Evolutionary conservation across 257 asterid genomes (phyloP).

Genomic region (Gentiana dahurica): DNA sequence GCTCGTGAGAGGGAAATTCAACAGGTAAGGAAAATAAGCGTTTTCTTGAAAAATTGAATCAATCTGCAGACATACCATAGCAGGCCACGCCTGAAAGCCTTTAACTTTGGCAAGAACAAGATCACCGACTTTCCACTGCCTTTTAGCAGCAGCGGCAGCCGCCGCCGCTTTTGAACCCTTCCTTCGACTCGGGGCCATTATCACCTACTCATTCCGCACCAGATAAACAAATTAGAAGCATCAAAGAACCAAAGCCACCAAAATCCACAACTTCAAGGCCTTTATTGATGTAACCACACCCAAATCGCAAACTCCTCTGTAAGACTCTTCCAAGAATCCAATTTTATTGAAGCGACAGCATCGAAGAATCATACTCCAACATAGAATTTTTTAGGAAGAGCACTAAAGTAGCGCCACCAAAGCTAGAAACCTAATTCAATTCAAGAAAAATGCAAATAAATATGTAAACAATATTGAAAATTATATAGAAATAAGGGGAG

Average conservation of each 20-base stretch:
- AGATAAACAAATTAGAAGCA: constrained; percentile 14
- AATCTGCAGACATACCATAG: constrained; percentile 37
- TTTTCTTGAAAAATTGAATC: background rate
- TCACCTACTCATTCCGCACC: constrained; percentile 13
- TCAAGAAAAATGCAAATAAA: background rate
- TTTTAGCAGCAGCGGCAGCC: constrained; percentile 57
- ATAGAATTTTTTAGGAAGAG: constrained; percentile 21
- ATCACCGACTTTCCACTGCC: constrained; percentile 82
- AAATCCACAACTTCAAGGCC: constrained; percentile 2
- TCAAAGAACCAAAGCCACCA: constrained; percentile 5
- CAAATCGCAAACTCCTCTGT: constrained; percentile 20
- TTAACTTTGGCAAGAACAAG: constrained; percentile 94
- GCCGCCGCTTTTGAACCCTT: constrained; percentile 64
- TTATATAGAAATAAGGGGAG: background rate
- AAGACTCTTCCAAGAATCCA: constrained; percentile 13
- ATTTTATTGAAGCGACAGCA: constrained; percentile 1
- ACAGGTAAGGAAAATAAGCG: background rate
- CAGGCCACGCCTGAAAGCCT: constrained; percentile 96
- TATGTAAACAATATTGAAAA: background rate
- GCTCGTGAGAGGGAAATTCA: no score
- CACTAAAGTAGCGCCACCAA: constrained; percentile 5
- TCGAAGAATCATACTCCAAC: constrained; percentile 2
- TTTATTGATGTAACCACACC: constrained; percentile 12
- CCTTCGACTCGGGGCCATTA: constrained; percentile 77
- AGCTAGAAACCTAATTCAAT: constrained; percentile 23